These are phyloP conservation scores for Cryphonectria parasitica DNA, from an alignment of 2,329 filamentous ascomycete species.

Conservation along the genomic window DNA sequence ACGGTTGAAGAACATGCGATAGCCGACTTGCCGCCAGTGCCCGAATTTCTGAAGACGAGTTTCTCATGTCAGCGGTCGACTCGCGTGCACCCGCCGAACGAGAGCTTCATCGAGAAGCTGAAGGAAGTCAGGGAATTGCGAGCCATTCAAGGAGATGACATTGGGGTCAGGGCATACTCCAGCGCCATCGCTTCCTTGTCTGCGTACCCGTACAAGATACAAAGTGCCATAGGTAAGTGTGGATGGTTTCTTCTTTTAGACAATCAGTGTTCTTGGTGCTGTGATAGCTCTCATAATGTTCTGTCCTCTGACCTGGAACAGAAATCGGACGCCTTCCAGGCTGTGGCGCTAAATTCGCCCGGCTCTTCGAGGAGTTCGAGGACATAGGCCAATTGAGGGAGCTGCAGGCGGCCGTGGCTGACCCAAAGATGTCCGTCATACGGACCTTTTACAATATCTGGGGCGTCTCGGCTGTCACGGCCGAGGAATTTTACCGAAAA, in stretches of 20 bases:
- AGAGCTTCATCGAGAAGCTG: slow-evolving; percentile 73
- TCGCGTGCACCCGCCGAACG: slow-evolving; percentile 71
- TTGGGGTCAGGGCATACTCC: slow-evolving; percentile 85
- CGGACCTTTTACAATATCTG: slow-evolving; percentile 81
- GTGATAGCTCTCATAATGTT: no score
- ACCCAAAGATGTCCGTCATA: slow-evolving; percentile 67
- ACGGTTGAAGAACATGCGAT: slow-evolving; percentile 77
- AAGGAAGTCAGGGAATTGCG: slow-evolving; percentile 74
- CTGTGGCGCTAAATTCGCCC: slow-evolving; percentile 78
- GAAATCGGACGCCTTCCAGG: slow-evolving; percentile 69
- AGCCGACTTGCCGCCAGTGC: slow-evolving; percentile 63
- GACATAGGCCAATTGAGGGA: slow-evolving; percentile 64
- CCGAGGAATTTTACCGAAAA: slow-evolving; percentile 77
- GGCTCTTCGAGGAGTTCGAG: slow-evolving; percentile 77
- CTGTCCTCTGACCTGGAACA: slow-evolving; percentile 29
- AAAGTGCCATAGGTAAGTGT: slow-evolving; percentile 46
- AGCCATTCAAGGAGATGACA: slow-evolving; percentile 71
- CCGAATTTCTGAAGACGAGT: slow-evolving; percentile 64
- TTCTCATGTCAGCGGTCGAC: slow-evolving; percentile 86
- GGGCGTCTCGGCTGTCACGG: slow-evolving; percentile 86
- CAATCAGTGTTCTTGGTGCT: neutral
- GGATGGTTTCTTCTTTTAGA: slow-evolving; percentile 26
- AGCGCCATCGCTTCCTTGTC: slow-evolving; percentile 82
- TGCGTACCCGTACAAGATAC: slow-evolving; percentile 69
- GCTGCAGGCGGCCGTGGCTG: slow-evolving; percentile 64